Base-by-base conservation (phyloP, 306 rosid genomes). In the Prunus padus region DNA sequence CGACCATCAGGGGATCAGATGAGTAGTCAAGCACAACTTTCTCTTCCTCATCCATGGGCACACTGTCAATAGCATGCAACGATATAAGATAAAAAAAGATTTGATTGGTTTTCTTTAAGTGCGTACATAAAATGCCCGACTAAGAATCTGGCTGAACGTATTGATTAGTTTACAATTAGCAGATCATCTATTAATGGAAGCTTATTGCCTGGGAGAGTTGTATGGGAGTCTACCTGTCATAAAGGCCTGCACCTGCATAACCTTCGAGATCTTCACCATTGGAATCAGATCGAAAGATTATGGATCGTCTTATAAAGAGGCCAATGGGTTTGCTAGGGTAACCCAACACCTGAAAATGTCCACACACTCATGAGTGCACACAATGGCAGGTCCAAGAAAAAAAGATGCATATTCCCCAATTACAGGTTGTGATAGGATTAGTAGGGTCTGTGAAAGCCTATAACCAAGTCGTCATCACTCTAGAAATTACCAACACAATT, bases 261-360 rank as follows among this genome's bases (percentile, higher is more conserved):
- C 99, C 99, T 84, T 90, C 99, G 3, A 95, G 96, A 82, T 95
- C 99, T 88, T 95, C 99, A 49, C 99, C 99, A 45, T 95, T 95
- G 84, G 97, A 95, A 82, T 95, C 99, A 5, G 99, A 95, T 72
- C 99, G 93, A 76, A 95, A 95, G 85, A 95, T 95, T 63, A 92
- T 89, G 46, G 99, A 90, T 45, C 50, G 83, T 84, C 83, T 85
- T 45, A 95, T 92, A 73, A 86, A 95, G 71, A 95, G 93, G 74
- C 97, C 99, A 40, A 95, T 37, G 62, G 97, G 92, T 78, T 95
- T 95, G 93, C 99, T 95, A 45, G 99, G 99, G 83, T 90, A 95
- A 52, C 99, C 99, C 85, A 92, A 77, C 71, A 95, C 86, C 99
- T 95, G 87, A 54, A 84, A 81, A 64, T 28, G 59, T 62, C 70